Evolutionary conservation across 2,329 filamentous ascomycete species (phyloP).

Genomic region (Alternaria gansuensis): DNA sequence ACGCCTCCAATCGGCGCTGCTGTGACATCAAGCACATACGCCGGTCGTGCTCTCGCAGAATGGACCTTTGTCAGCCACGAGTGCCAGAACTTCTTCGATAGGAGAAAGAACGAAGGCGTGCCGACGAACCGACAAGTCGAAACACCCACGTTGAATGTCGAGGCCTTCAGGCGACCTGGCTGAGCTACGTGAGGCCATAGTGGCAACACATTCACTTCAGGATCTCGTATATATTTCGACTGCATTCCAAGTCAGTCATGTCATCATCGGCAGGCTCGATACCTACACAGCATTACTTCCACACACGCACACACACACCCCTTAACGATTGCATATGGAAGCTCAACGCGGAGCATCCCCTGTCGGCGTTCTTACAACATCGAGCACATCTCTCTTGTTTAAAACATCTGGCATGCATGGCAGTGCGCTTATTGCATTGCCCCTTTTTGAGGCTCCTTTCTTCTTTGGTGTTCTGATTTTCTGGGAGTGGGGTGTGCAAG

Average conservation of each 20-base stretch:
- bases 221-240: conserved; percentile 13
- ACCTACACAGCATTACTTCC: conserved; percentile 14
- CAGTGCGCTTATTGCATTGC: conserved; percentile 41
- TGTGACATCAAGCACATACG: conserved; percentile 63
- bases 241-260: conserved; percentile 9
- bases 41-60: conserved; percentile 78
- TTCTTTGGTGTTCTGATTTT: neutral
- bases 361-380: conserved; percentile 21
- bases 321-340: conserved; percentile 35
- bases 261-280: conserved; percentile 36
- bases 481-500: neutral
- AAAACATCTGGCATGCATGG: conserved; percentile 33
- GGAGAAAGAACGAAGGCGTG: conserved; percentile 77
- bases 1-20: conserved; percentile 52
- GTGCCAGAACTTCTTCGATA: conserved; percentile 82
- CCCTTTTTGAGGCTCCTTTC: conserved; percentile 11
- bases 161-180: conserved; percentile 65
- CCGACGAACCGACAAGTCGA: conserved; percentile 73
- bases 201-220: conserved; percentile 4
- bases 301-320: conserved; percentile 6
- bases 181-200: conserved; percentile 22
- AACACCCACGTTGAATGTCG: conserved; percentile 70
- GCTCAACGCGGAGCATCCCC: conserved; percentile 12
- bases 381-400: conserved; percentile 20
- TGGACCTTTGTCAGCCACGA: conserved; percentile 79